Percentiles rank a stretch among this genome's conserved stretches.
Conservation (phyloP, 495 filamentous ascomycete species). For the Hypoxylon cercidicola region DNA sequence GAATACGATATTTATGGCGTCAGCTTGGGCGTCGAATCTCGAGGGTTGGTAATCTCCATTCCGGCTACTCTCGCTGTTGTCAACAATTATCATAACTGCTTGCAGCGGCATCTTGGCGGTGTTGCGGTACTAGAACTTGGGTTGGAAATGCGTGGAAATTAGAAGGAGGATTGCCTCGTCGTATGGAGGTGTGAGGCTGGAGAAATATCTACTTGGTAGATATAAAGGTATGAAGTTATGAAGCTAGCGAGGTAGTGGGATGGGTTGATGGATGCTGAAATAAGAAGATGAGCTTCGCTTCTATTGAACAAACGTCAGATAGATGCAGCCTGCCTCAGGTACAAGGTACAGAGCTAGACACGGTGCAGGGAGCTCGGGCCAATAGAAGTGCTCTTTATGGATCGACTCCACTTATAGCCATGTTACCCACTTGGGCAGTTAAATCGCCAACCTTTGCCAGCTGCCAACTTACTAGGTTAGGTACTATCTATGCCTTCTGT, state of each 20-base stretch:
- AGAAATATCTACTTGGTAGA: not conserved
- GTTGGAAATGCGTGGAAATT: slow-evolving; percentile 5
- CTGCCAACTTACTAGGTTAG: slow-evolving; percentile 1
- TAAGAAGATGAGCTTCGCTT: slow-evolving; percentile 19
- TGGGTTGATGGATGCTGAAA: not conserved
- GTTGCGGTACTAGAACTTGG: slow-evolving; percentile 3
- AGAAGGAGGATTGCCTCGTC: not conserved
- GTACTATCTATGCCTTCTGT: slow-evolving; percentile 8
- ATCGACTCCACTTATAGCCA: not conserved
- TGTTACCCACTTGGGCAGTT: slow-evolving; percentile 22
- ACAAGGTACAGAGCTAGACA: not conserved
- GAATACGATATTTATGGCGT: slow-evolving; percentile 95
- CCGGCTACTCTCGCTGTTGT: slow-evolving; percentile 97
- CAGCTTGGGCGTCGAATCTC: slow-evolving; percentile 92
- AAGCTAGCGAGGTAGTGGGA: not conserved
- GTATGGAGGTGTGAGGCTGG: slow-evolving; percentile 5
- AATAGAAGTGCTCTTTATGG: not conserved
- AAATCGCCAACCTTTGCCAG: slow-evolving; percentile 8
- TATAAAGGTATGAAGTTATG: no score
- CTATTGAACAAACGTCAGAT: slow-evolving; percentile 46
- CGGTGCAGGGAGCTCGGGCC: slow-evolving; percentile 1
- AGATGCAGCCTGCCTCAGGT: slow-evolving; percentile 45
- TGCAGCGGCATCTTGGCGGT: slow-evolving; percentile 66
- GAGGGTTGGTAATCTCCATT: slow-evolving; percentile 97
- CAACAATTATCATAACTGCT: slow-evolving; percentile 79